phyloP scores from a whole-genome alignment of 306 rosid genomes.

The Prunus davidiana region DNA sequence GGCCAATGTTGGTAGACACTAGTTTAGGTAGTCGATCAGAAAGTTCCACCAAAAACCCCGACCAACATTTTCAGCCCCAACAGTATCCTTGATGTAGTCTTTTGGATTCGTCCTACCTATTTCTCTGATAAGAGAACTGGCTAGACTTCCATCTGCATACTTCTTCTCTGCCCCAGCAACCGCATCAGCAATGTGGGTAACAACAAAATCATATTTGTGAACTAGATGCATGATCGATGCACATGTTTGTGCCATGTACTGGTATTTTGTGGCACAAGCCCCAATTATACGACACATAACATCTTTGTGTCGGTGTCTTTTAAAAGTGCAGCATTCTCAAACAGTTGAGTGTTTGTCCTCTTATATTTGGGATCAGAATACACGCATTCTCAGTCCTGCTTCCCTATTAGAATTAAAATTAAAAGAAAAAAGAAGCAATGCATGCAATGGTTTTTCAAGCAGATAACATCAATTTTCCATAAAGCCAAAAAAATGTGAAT shows the following conservation, averaged over 20 bases:
- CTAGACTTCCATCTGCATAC: conserved; percentile 86
- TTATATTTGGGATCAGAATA: not conserved
- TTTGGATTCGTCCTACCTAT: conserved; percentile 90
- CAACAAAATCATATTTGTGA: conserved; percentile 91
- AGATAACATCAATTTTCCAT: not conserved
- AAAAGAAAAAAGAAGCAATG: not conserved
- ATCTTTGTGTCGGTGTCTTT: conserved; percentile 34
- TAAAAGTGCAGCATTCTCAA: conserved; percentile 61
- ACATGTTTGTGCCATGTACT: conserved; percentile 75
- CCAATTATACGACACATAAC: conserved; percentile 81
- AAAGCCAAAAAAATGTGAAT: not conserved
- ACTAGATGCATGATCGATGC: conserved; percentile 84
- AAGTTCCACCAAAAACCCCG: conserved; percentile 76
- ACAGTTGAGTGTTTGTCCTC: conserved; percentile 15
- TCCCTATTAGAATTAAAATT: not conserved
- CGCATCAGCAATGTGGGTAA: conserved; percentile 77
- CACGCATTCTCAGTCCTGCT: not conserved
- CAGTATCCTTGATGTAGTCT: conserved; percentile 80
- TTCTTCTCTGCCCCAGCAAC: conserved; percentile 75
- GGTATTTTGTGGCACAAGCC: conserved; percentile 86
- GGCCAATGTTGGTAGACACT: conserved; percentile 81
- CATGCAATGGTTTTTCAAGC: not conserved
- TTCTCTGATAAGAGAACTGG: conserved; percentile 72
- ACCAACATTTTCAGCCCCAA: conserved; percentile 91
- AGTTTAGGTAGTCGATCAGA: conserved; percentile 87